Conservation (phyloP, 225 moss, liverwort and hornwort species). For the Climacium dendroides region DNA sequence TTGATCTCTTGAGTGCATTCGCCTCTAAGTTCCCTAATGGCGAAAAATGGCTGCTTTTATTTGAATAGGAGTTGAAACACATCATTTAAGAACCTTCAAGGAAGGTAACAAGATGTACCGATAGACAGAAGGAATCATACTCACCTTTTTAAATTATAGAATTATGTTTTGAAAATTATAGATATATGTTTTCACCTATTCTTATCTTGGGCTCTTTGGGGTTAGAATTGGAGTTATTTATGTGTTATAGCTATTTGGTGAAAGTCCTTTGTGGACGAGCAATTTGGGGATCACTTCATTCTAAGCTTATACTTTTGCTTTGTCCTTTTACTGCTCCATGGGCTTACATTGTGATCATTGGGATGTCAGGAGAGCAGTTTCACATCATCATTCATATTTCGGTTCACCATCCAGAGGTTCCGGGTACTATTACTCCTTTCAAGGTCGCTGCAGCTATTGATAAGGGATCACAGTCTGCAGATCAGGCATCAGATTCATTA, state of each 20-base stretch:
- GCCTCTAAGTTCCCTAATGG: background rate
- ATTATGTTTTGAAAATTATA: background rate
- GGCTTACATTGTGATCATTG: conserved; percentile 1
- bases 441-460: conserved; percentile 78
- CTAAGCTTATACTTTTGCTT: background rate
- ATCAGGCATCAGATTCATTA: conserved; percentile 8
- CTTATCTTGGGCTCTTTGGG: background rate
- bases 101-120: background rate
- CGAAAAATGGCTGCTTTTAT: background rate
- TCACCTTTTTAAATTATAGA: background rate
- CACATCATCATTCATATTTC: conserved; percentile 74
- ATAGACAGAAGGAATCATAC: background rate
- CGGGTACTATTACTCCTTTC: conserved; percentile 71
- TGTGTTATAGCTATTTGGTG: background rate
- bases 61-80: background rate
- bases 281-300: background rate
- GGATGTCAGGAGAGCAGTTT: conserved; percentile 80
- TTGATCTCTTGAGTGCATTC: background rate
- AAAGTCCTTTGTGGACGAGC: background rate
- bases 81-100: background rate
- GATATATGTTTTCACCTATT: background rate
- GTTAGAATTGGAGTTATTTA: background rate
- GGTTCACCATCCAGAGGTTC: conserved; percentile 31
- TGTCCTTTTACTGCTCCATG: background rate
- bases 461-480: conserved; percentile 14